Conservation (phyloP, 495 filamentous ascomycete genomes). For the Chaetomidium leptoderma region DNA sequence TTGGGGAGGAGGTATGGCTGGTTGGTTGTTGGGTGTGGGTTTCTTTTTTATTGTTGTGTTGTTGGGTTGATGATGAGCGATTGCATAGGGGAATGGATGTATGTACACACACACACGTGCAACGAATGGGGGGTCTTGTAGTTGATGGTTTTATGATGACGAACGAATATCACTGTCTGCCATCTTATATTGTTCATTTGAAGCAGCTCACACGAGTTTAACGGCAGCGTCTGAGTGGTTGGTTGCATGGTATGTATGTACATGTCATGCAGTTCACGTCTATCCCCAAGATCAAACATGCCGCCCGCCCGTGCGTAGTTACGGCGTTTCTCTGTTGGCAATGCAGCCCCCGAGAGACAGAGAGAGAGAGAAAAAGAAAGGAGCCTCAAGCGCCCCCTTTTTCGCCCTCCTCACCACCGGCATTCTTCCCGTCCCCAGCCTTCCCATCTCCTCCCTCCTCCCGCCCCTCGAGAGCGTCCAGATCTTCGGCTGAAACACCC, state of each 20-base stretch:
- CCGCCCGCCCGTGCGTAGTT: too few relatives aligned
- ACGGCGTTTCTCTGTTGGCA: too few relatives aligned
- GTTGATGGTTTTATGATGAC: conserved; percentile 1
- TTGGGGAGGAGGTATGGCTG: too few relatives aligned
- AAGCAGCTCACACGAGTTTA: too few relatives aligned
- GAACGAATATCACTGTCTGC: not conserved
- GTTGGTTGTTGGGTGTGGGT: not conserved
- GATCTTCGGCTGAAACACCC: conserved; percentile 10
- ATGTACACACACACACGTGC: not conserved
- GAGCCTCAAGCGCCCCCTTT: not conserved
- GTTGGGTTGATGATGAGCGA: conserved; percentile 1
- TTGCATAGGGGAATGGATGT: not conserved
- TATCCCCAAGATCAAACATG: too few relatives aligned
- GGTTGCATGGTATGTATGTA: too few relatives aligned
- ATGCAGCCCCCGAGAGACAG: too few relatives aligned
- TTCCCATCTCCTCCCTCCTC: not conserved
- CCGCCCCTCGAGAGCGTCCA: conserved; percentile 5
- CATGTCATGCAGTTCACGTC: too few relatives aligned
- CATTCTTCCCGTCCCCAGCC: not conserved
- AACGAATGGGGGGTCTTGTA: not conserved
- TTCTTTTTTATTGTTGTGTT: not conserved
- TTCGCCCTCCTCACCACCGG: not conserved
- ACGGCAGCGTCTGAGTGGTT: too few relatives aligned
- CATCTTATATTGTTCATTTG: not conserved
- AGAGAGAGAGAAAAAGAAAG: too few relatives aligned